These are phyloP conservation scores for Penicillium occitanis DNA, from an alignment of 2,329 filamentous ascomycete genomes.

Conservation along the genomic window DNA sequence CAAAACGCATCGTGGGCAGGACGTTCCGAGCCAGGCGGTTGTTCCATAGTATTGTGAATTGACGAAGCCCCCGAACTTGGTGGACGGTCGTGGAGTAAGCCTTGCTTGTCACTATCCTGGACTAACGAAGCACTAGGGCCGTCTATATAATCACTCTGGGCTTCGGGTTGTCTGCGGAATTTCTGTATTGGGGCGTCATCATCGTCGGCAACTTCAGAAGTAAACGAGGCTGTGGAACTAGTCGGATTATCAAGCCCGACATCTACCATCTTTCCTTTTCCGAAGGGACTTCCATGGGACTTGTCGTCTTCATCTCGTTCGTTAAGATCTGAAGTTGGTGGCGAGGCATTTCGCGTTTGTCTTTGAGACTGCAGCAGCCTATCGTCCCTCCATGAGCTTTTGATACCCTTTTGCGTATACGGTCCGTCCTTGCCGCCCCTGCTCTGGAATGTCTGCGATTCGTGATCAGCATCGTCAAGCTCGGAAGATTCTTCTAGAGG, in stretches of 20 bases:
- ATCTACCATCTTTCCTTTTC: conserved; percentile 74
- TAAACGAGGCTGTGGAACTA: conserved; percentile 45
- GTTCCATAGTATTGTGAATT: conserved; percentile 58
- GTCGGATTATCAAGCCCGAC: conserved; percentile 73
- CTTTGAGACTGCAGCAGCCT: conserved; percentile 42
- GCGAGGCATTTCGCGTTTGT: conserved; percentile 33
- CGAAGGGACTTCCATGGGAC: conserved; percentile 34
- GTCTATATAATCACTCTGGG: conserved; percentile 37
- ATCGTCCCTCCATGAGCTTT: conserved; percentile 58
- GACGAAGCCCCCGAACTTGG: conserved; percentile 54
- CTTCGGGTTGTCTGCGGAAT: conserved; percentile 50
- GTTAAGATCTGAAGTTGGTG: conserved; percentile 28
- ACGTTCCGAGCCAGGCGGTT: conserved; percentile 61
- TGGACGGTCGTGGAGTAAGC: conserved; percentile 46
- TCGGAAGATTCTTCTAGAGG: conserved; percentile 83
- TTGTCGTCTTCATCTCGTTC: conserved; percentile 41
- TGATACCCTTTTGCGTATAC: conserved; percentile 52
- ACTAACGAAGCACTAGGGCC: conserved; percentile 49
- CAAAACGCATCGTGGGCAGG: conserved; percentile 89
- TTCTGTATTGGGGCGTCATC: conserved; percentile 56
- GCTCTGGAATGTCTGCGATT: conserved; percentile 58
- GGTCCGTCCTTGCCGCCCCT: conserved; percentile 40
- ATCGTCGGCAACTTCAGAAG: conserved; percentile 43
- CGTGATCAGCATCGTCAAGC: conserved; percentile 68
- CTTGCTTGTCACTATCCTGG: conserved; percentile 54